Evolutionary conservation across 2,329 filamentous ascomycete genomes (phyloP).

Genomic region (Pestalotiopsis sp.): DNA sequence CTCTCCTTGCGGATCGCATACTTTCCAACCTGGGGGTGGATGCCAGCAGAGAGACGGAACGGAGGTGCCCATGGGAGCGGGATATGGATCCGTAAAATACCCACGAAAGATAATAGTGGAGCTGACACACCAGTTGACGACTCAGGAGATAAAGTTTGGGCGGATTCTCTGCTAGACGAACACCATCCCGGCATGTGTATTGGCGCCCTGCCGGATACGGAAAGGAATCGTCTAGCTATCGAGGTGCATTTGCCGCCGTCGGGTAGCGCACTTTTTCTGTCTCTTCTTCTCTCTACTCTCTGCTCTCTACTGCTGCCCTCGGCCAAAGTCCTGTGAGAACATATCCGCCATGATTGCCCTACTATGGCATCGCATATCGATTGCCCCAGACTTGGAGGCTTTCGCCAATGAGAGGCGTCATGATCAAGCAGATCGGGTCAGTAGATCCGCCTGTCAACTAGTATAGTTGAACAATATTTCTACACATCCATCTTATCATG

Average conservation of each 20-base stretch:
- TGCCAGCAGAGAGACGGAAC: conserved; percentile 1
- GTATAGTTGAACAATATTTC: background rate
- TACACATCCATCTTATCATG: background rate
- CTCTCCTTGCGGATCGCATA: conserved; percentile 3
- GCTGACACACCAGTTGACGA: background rate
- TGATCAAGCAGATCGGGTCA: background rate
- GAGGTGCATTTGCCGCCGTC: conserved; percentile 2
- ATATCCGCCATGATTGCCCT: background rate
- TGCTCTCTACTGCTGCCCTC: background rate
- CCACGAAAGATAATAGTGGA: conserved; percentile 4
- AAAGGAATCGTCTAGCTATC: background rate
- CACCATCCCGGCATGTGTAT: background rate
- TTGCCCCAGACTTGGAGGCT: background rate
- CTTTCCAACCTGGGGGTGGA: background rate
- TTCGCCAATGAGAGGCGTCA: background rate
- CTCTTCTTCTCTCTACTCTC: background rate
- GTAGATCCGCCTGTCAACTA: background rate
- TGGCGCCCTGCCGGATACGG: conserved; percentile 1
- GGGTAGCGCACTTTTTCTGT: conserved; percentile 1
- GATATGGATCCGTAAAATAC: conserved; percentile 12
- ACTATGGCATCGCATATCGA: background rate
- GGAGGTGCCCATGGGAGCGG: conserved; percentile 1
- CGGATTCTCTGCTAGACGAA: background rate
- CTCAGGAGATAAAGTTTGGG: conserved; percentile 7
- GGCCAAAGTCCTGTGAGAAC: background rate